A percentile compares a stretch with the other conserved stretches of the same genome.
These are phyloP conservation scores for Aspergillus sp. DNA, from an alignment of 2,329 filamentous ascomycete species.

Conservation along the genomic window DNA sequence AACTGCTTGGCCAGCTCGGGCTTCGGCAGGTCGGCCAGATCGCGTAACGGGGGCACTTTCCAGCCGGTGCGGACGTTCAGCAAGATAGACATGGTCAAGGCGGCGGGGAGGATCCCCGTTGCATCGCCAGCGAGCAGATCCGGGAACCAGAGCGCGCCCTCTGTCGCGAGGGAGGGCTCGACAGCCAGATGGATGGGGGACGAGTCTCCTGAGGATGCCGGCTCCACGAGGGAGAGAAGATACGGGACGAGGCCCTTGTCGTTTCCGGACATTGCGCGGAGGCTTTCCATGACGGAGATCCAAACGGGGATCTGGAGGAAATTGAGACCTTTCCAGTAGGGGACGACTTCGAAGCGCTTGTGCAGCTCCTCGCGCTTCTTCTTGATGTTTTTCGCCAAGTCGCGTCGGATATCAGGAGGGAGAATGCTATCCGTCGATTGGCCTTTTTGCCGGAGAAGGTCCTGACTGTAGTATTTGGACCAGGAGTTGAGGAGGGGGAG, in stretches of 20 bases:
- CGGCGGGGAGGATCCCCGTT: slow-evolving; percentile 47
- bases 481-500: slow-evolving; percentile 43
- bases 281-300: slow-evolving; percentile 46
- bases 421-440: slow-evolving; percentile 11
- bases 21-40: slow-evolving; percentile 26
- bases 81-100: slow-evolving; percentile 49
- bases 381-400: slow-evolving; percentile 23
- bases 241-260: slow-evolving; percentile 40
- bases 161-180: slow-evolving; percentile 51
- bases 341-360: slow-evolving; percentile 31
- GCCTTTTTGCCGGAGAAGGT: not conserved
- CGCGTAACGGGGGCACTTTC: slow-evolving; percentile 17
- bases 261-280: slow-evolving; percentile 48
- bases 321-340: slow-evolving; percentile 30
- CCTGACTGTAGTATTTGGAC: slow-evolving; percentile 17
- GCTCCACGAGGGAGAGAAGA: slow-evolving; percentile 27
- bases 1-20: slow-evolving; percentile 23
- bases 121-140: slow-evolving; percentile 56
- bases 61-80: slow-evolving; percentile 42
- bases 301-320: slow-evolving; percentile 47
- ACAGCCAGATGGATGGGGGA: slow-evolving; percentile 26
- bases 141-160: slow-evolving; percentile 61
- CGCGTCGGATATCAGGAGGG: slow-evolving; percentile 7
- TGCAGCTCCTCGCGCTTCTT: slow-evolving; percentile 28
- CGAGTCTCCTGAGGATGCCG: slow-evolving; percentile 10